Conservation (phyloP, 164 flowering plant genomes). For the Macadamia integrifolia region DNA sequence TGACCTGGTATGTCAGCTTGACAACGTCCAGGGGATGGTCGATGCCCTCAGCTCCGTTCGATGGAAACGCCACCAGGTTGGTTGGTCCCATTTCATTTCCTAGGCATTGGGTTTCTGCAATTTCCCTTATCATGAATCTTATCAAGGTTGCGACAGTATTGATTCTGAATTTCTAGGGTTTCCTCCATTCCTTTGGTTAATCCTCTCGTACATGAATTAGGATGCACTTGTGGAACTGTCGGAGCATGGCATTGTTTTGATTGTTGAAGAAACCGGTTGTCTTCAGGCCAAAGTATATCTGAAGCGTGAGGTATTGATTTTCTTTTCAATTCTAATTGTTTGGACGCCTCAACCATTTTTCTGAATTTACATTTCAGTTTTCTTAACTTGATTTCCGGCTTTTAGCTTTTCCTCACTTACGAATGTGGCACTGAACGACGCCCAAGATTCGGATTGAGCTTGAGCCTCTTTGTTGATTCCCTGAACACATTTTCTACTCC, state of each 20-base stretch:
- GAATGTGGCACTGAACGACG: slow-evolving; percentile 70
- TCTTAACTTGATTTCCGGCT: slow-evolving; percentile 1
- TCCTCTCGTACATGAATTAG: slow-evolving; percentile 21
- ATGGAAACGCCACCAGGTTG: slow-evolving; percentile 89
- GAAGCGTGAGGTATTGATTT: slow-evolving; percentile 60
- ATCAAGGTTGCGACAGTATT: background rate
- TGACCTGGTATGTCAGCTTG: slow-evolving; percentile 73
- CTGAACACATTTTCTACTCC: slow-evolving; percentile 77
- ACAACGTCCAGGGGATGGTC: slow-evolving; percentile 85
- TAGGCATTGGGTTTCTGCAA: slow-evolving; percentile 12
- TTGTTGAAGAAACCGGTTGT: slow-evolving; percentile 84
- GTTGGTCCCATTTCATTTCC: background rate
- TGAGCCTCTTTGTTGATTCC: slow-evolving; percentile 81
- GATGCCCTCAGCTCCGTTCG: slow-evolving; percentile 87
- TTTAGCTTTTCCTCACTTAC: slow-evolving; percentile 68
- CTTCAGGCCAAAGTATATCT: slow-evolving; percentile 96
- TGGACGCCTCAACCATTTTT: background rate
- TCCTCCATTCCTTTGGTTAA: background rate
- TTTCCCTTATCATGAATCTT: background rate
- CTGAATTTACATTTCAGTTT: background rate
- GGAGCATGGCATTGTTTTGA: slow-evolving; percentile 84
- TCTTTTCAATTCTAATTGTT: background rate
- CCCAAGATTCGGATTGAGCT: slow-evolving; percentile 80
- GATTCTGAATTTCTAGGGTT: slow-evolving; percentile 13
- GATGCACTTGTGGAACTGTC: slow-evolving; percentile 83